Conservation (phyloP, 331 rosid species). For the Cydonia oblonga region DNA sequence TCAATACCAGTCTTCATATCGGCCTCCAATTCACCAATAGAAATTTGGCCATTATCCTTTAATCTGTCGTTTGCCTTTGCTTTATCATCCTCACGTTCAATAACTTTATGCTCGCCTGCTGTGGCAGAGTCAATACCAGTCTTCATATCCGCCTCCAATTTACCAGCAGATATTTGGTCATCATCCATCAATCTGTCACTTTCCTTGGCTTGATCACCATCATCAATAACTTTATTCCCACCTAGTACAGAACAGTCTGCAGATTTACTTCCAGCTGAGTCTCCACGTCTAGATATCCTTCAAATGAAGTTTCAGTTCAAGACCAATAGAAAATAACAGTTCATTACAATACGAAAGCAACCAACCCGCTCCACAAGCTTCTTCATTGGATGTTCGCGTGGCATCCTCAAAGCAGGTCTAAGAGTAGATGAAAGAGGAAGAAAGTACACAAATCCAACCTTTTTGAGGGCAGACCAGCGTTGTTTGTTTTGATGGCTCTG, state of each 20-base stretch:
- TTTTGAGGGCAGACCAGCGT: constrained; percentile 13
- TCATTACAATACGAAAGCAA: not conserved
- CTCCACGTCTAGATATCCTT: constrained; percentile 18
- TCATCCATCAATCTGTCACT: not conserved
- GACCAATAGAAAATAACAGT: not conserved
- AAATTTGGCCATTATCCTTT: constrained; percentile 9
- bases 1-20: constrained; percentile 9
- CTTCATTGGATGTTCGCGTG: not conserved
- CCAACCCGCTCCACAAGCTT: not conserved
- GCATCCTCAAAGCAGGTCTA: not conserved
- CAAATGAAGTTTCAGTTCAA: constrained; percentile 7
- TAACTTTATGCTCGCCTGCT: constrained; percentile 8
- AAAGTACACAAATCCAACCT: constrained; percentile 24
- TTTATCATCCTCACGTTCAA: constrained; percentile 7
- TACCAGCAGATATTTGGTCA: constrained; percentile 4
- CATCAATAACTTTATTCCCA: not conserved
- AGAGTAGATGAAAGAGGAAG: not conserved
- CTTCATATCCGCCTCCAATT: constrained; percentile 13
- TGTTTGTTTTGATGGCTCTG: constrained; percentile 13
- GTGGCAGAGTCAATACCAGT: not conserved
- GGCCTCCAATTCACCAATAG: constrained; percentile 4
- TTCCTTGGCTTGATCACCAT: constrained; percentile 6
- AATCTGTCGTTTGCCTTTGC: not conserved
- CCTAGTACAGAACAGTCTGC: constrained; percentile 1
- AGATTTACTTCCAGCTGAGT: constrained; percentile 13